These are phyloP conservation scores for Cytauxzoon felis DNA, from an alignment of 169 alveolate species.

Conservation along the genomic window DNA sequence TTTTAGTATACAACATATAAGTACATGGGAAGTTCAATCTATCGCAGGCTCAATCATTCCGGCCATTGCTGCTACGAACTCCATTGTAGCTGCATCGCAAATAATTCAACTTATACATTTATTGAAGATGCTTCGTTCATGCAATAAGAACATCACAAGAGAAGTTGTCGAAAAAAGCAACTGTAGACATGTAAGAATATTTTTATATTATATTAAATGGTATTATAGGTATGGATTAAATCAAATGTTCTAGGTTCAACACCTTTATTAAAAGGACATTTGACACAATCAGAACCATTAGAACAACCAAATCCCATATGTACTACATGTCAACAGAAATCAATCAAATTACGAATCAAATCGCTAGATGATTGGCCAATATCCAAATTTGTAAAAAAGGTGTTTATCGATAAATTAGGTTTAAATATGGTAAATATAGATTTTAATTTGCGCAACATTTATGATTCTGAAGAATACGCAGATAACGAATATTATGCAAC, in stretches of 20 bases:
- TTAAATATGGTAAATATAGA: constrained; percentile 30
- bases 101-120: constrained; percentile 80
- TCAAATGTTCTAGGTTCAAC: constrained; percentile 48
- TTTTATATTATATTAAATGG: background rate
- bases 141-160: background rate
- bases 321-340: constrained; percentile 28
- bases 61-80: constrained; percentile 94
- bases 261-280: constrained; percentile 38
- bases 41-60: constrained; percentile 97
- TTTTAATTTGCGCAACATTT: constrained; percentile 30
- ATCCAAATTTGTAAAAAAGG: constrained; percentile 1
- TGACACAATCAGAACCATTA: constrained; percentile 40
- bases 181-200: constrained; percentile 17
- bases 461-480: constrained; percentile 27
- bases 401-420: constrained; percentile 17
- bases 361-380: constrained; percentile 34
- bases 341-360: constrained; percentile 8
- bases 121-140: constrained; percentile 1
- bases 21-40: constrained; percentile 82
- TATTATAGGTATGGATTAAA: constrained; percentile 49
- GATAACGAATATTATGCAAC: constrained; percentile 40
- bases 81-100: constrained; percentile 90
- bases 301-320: constrained; percentile 53
- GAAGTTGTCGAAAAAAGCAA: constrained; percentile 1
- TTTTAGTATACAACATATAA: constrained; percentile 77